These are phyloP conservation scores for Puccinia coronata DNA, from an alignment of 1,284 basidiomycete genomes.

Conservation along the genomic window DNA sequence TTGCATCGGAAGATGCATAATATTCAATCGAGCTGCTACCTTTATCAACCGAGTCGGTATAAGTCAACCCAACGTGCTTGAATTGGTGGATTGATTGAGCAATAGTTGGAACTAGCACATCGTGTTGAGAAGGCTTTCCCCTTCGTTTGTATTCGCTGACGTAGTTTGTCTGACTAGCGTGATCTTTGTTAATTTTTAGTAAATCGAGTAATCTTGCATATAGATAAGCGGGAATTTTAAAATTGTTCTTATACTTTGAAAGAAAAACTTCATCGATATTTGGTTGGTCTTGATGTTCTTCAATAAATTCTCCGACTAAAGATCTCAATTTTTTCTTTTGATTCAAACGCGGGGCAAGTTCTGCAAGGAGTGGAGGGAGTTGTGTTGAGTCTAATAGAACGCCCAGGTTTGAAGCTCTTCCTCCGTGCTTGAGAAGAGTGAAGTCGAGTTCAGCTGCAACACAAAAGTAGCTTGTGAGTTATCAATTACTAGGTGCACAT, in stretches of 20 bases:
- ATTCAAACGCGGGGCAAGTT: slow-evolving; percentile 22
- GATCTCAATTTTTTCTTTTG: slow-evolving; percentile 35
- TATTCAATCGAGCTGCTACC: slow-evolving; percentile 45
- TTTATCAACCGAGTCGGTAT: slow-evolving; percentile 24
- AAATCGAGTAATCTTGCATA: slow-evolving; percentile 1
- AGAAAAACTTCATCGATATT: slow-evolving; percentile 13
- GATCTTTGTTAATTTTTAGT: not conserved
- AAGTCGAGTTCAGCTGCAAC: slow-evolving; percentile 21
- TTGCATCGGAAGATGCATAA: not conserved
- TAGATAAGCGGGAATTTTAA: slow-evolving; percentile 25
- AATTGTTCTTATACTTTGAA: slow-evolving; percentile 3
- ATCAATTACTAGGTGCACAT: not conserved
- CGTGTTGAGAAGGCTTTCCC: not conserved
- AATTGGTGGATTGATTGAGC: slow-evolving; percentile 1
- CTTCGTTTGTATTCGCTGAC: slow-evolving; percentile 16
- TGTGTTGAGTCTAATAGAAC: slow-evolving; percentile 5
- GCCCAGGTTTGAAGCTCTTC: slow-evolving; percentile 39
- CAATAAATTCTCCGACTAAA: slow-evolving; percentile 25
- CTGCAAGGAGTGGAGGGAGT: slow-evolving; percentile 9
- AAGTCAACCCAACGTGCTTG: slow-evolving; percentile 16
- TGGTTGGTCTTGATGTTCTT: slow-evolving; percentile 5
- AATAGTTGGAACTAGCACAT: slow-evolving; percentile 28
- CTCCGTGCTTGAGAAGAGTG: slow-evolving; percentile 22
- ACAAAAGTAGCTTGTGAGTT: not conserved
- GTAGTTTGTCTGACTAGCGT: slow-evolving; percentile 1